Evolutionary conservation across 768 basidiomycete genomes (phyloP).

Genomic region (Cantharellus anzutake): DNA sequence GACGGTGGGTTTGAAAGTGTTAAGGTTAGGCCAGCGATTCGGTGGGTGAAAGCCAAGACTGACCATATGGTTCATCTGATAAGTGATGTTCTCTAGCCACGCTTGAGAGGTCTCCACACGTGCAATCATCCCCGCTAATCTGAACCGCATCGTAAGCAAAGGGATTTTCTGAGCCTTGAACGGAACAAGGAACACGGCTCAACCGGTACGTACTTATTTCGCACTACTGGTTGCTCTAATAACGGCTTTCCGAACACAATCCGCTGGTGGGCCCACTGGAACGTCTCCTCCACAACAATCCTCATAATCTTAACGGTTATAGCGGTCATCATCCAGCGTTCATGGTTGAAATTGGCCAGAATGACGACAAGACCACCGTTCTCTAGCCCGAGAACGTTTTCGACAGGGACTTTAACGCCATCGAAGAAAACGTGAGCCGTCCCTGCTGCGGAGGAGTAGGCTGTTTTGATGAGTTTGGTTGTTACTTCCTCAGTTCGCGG

Average conservation of each 20-base stretch:
- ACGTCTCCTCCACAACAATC: slow-evolving; percentile 56
- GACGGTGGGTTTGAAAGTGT: not conserved
- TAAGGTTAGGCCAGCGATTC: not conserved
- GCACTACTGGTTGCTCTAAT: slow-evolving; percentile 66
- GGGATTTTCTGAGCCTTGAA: not conserved
- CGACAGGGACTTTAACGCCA: slow-evolving; percentile 68
- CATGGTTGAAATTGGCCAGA: slow-evolving; percentile 80
- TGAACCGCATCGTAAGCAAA: slow-evolving; percentile 18
- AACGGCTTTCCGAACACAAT: slow-evolving; percentile 75
- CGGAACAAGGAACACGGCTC: not conserved
- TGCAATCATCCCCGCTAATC: slow-evolving; percentile 77
- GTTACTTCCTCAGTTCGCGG: slow-evolving; percentile 67
- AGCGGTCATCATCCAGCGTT: slow-evolving; percentile 77
- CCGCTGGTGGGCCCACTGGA: slow-evolving; percentile 80
- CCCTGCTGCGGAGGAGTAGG: slow-evolving; percentile 73
- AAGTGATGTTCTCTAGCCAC: slow-evolving; percentile 74
- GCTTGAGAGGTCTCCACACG: slow-evolving; percentile 61
- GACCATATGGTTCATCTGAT: slow-evolving; percentile 75
- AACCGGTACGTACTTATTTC: slow-evolving; percentile 31
- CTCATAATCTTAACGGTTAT: slow-evolving; percentile 47
- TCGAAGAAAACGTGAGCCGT: slow-evolving; percentile 74
- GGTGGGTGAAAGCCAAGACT: slow-evolving; percentile 2
- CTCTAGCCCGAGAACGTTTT: slow-evolving; percentile 70
- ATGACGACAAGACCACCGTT: slow-evolving; percentile 52
- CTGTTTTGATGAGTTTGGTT: slow-evolving; percentile 74